Conservation (phyloP, 768 basidiomycete genomes). For the Tulasnella sp. region DNA sequence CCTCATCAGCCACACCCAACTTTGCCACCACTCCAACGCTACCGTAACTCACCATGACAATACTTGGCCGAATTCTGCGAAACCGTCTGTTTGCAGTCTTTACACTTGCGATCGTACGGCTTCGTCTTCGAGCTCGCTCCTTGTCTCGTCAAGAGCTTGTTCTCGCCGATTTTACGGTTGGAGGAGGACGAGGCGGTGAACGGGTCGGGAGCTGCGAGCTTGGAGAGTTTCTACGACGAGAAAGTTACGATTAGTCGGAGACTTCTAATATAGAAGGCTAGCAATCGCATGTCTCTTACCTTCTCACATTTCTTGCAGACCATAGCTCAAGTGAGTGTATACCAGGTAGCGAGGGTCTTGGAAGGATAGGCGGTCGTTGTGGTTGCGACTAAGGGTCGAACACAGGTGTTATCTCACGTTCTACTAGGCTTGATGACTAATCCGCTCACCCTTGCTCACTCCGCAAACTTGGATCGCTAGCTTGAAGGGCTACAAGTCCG, state of each 20-base stretch:
- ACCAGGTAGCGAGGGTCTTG: not conserved
- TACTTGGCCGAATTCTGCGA: constrained; percentile 85
- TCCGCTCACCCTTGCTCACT: not conserved
- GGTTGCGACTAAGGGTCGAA: constrained; percentile 1
- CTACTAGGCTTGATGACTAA: not conserved
- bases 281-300: constrained; percentile 28
- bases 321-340: constrained; percentile 36
- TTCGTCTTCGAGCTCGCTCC: constrained; percentile 66
- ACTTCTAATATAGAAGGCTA: constrained; percentile 18
- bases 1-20: too few species aligned
- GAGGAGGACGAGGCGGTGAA: constrained; percentile 60
- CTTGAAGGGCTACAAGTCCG: not conserved
- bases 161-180: constrained; percentile 75
- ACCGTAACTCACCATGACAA: constrained; percentile 74
- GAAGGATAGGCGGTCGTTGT: not conserved
- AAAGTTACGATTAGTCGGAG: constrained; percentile 6
- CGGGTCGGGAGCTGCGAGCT: constrained; percentile 81
- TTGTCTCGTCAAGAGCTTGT: constrained; percentile 48
- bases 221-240: constrained; percentile 64
- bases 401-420: not conserved
- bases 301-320: constrained; percentile 82
- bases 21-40: too few species aligned
- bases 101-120: constrained; percentile 82
- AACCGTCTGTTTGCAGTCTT: constrained; percentile 72
- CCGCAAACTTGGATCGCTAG: not conserved